phyloP scores from a whole-genome alignment of 2,329 filamentous ascomycete species.

The Paraconiothyrium brasiliense region DNA sequence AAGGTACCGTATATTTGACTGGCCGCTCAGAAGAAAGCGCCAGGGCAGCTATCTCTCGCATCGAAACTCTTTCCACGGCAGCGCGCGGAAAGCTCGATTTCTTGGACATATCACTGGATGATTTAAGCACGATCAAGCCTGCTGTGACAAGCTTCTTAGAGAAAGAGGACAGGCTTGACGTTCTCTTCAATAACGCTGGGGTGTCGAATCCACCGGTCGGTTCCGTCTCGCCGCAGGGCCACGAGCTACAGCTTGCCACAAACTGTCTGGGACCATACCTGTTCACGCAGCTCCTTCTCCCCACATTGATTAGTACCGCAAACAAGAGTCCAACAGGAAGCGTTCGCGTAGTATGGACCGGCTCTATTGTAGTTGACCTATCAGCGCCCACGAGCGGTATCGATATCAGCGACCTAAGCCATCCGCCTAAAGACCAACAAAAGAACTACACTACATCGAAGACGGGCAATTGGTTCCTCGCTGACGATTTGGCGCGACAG shows the following conservation, averaged over 20 bases:
- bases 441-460: slow-evolving; percentile 22
- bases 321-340: slow-evolving; percentile 21
- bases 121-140: not conserved
- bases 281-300: slow-evolving; percentile 45
- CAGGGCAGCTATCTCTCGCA: slow-evolving; percentile 55
- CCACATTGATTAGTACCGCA: slow-evolving; percentile 39
- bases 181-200: slow-evolving; percentile 47
- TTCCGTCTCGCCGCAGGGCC: slow-evolving; percentile 29
- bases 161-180: slow-evolving; percentile 51
- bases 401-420: not conserved
- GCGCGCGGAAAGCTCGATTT: not conserved
- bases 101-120: not conserved
- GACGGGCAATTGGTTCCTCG: slow-evolving; percentile 26
- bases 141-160: slow-evolving; percentile 17
- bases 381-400: not conserved
- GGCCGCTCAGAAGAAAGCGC: slow-evolving; percentile 51
- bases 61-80: slow-evolving; percentile 46
- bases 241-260: slow-evolving; percentile 47
- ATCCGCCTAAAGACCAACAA: slow-evolving; percentile 4
- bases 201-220: slow-evolving; percentile 35
- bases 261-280: slow-evolving; percentile 50
- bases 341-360: slow-evolving; percentile 34
- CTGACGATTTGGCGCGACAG: slow-evolving; percentile 19
- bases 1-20: slow-evolving; percentile 63
- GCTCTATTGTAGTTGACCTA: slow-evolving; percentile 14